Evolutionary conservation across 108 stramenopile genomes (phyloP), one percentile per base, ranked within the genome.

Genomic region (Fistulifera pelliculosa): DNA sequence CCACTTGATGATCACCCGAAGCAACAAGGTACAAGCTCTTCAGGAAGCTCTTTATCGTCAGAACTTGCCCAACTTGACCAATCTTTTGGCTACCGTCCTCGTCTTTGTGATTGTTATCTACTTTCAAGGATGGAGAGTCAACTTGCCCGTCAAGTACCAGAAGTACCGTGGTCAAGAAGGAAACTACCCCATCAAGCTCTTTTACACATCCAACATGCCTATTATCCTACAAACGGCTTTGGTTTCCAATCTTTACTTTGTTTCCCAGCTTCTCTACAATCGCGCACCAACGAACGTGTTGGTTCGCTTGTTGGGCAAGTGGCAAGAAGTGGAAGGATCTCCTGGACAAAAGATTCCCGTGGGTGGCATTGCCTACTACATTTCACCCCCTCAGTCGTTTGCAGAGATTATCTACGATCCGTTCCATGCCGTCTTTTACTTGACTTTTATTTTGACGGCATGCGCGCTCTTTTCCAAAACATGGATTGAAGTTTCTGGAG

Each of bases 171-270:
- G 98, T 51, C 94, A 97, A 66, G 77, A 87, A 75, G 88, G 88
- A 61, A 89, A 79, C 70, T 94, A 90, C 76, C 93, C 93, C 76
- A 94, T 94, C 86, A 94, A 94, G 85, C 89, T 99, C 21, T 98
- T 99, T 73, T 99, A 99, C 93, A 98, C 99, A 14, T 96, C 96
- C 73, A 99, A 99, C 94, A 99, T 99, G 95, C 97, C 97, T 69
- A 97, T 99, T 74, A 98, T 99, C 64, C 82, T 99, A 27, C 97
- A 97, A 75, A 95, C 97, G 17, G 97, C 97, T 1, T 74, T 99
- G 56, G 95, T 98, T 16, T 89, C 88, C 72, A 98, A 99, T 81
- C 69, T 98, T 43, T 98, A 98, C 91, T 99, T 98, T 74, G 80
- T 99, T 38, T 91, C 88, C n/a, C 97, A 99, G 78, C 76, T 98